A percentile compares a stretch with the other conserved stretches of the same genome.
These are phyloP conservation scores for Solanum arcanum DNA, from an alignment of 257 asterid species.

Conservation along the genomic window DNA sequence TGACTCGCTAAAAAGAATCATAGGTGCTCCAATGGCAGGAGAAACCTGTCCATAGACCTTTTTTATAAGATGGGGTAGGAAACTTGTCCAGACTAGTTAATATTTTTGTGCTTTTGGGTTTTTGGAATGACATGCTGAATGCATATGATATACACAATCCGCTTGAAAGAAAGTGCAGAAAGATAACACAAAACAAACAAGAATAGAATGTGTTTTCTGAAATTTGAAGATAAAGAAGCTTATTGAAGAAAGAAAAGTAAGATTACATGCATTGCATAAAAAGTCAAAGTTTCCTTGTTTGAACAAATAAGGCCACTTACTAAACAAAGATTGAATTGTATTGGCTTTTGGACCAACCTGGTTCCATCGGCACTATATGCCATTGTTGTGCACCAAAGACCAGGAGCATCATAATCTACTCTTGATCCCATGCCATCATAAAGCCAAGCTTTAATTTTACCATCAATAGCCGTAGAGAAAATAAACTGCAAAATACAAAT, in stretches of 20 bases:
- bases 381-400: slow-evolving; percentile 96
- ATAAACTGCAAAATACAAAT: slow-evolving; percentile 53
- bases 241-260: background rate
- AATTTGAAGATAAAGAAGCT: background rate
- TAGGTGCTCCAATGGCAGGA: background rate
- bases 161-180: background rate
- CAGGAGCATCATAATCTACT: slow-evolving; percentile 99
- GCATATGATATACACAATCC: background rate
- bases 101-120: background rate
- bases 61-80: background rate
- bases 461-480: slow-evolving; percentile 94
- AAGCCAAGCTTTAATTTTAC: slow-evolving; percentile 97
- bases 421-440: slow-evolving; percentile 91
- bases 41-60: background rate
- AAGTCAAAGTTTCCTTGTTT: background rate
- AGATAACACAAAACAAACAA: background rate
- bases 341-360: slow-evolving; percentile 37
- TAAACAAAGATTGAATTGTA: slow-evolving; percentile 4
- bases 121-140: background rate
- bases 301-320: background rate
- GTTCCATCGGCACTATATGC: slow-evolving; percentile 97
- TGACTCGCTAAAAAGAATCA: background rate
- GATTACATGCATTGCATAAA: background rate
- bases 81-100: background rate
- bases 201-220: background rate